Conservation (phyloP, 768 basidiomycete species). For the Rhizopogon vinicolor region DNA sequence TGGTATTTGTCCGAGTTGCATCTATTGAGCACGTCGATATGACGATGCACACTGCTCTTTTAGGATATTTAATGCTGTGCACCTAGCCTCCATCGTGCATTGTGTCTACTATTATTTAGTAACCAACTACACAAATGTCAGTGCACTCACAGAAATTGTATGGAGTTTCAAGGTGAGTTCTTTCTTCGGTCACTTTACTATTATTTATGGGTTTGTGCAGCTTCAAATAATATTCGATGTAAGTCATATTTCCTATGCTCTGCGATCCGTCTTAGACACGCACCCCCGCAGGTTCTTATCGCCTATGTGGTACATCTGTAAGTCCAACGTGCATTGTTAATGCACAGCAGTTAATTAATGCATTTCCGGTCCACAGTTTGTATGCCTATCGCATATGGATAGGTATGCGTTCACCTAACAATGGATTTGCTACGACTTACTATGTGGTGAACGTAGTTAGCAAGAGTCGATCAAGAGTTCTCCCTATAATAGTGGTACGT, state of each 20-base stretch:
- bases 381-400: constrained; percentile 4
- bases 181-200: neutral
- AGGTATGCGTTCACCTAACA: neutral
- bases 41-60: no score
- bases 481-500: neutral
- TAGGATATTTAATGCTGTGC: constrained; percentile 33
- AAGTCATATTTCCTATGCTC: neutral
- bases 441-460: neutral
- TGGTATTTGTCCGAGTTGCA: neutral
- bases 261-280: neutral
- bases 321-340: neutral
- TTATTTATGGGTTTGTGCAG: neutral
- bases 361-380: neutral
- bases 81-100: constrained; percentile 31
- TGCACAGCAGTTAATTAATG: neutral
- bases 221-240: neutral
- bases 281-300: neutral
- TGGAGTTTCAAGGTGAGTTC: constrained; percentile 16
- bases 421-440: neutral
- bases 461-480: neutral
- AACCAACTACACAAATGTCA: constrained; percentile 26
- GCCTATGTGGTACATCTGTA: neutral
- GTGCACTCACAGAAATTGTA: constrained; percentile 20
- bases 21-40: neutral
- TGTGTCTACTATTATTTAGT: constrained; percentile 33